These are phyloP conservation scores for Phycomyces blakesleeanus DNA, from an alignment of 192 early-diverging fungal genomes.

Conservation along the genomic window DNA sequence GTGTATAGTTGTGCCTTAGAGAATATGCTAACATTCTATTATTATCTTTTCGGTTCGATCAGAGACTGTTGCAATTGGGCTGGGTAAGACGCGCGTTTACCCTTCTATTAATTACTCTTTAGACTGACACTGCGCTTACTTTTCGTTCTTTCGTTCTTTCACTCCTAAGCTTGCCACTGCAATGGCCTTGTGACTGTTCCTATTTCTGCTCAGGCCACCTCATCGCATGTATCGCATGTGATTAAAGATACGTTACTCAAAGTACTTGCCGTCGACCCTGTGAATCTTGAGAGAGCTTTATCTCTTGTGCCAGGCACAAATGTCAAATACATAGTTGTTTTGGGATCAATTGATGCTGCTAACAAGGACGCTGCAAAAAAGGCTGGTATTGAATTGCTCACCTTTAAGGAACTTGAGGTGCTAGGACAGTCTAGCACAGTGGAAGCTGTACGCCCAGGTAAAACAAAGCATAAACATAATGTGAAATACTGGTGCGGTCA, in stretches of 20 bases:
- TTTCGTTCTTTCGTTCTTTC: neutral
- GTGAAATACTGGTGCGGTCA: neutral
- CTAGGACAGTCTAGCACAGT: conserved; percentile 1
- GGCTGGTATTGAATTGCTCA: conserved; percentile 11
- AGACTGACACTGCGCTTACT: neutral
- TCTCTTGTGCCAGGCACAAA: conserved; percentile 4
- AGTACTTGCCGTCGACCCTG: conserved; percentile 1
- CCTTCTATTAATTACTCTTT: neutral
- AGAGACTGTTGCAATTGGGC: conserved; percentile 15
- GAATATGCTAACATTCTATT: neutral
- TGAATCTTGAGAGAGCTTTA: neutral
- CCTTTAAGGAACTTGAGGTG: conserved; percentile 18
- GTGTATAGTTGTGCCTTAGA: neutral
- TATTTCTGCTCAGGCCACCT: conserved; percentile 21
- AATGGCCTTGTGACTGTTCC: conserved; percentile 29
- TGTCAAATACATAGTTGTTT: conserved; percentile 24
- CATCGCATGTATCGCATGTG: conserved; percentile 23
- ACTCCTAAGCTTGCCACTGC: conserved; percentile 11
- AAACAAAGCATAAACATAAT: neutral
- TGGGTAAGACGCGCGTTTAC: conserved; percentile 9
- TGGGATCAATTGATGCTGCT: conserved; percentile 12
- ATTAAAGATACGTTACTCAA: conserved; percentile 12
- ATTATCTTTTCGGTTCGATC: neutral
- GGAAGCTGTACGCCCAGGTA: conserved; percentile 24
- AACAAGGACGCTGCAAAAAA: conserved; percentile 5